Evolutionary conservation across 2,329 filamentous ascomycete species (phyloP).

Genomic region (Fusarium bactridioides): DNA sequence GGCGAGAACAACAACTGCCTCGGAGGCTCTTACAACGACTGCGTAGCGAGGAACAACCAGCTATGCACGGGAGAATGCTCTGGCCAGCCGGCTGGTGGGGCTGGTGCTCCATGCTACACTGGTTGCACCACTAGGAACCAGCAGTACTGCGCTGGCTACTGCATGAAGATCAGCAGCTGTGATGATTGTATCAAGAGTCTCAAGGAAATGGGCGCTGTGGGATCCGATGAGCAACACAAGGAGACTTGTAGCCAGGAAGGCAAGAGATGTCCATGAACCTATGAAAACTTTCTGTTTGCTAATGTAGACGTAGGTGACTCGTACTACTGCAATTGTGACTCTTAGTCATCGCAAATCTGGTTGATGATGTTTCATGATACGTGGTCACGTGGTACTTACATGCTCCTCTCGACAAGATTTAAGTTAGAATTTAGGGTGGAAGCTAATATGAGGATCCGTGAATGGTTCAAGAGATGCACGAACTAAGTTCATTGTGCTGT

Average conservation of each 20-base stretch:
- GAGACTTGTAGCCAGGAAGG: neutral
- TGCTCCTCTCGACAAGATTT: neutral
- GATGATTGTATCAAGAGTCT: neutral
- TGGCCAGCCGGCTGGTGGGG: neutral
- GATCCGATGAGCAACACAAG: neutral
- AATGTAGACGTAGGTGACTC: neutral
- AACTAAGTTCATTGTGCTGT: neutral
- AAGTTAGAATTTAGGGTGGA: neutral
- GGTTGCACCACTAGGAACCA: neutral
- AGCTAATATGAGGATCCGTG: neutral
- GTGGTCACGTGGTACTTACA: accelerated
- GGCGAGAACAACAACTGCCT: neutral
- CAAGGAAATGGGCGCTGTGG: neutral
- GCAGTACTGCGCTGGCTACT: neutral
- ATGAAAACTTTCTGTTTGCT: accelerated
- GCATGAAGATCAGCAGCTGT: neutral
- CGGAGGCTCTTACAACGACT: neutral
- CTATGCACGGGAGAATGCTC: neutral
- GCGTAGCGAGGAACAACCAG: neutral
- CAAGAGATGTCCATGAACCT: accelerated
- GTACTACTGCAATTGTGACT: neutral
- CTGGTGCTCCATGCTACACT: neutral
- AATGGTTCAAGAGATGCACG: neutral
- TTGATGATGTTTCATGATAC: neutral
- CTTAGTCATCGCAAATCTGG: neutral